These are phyloP conservation scores for Flaveria robusta DNA, from an alignment of 129 eudicot genomes.

Conservation along the genomic window DNA sequence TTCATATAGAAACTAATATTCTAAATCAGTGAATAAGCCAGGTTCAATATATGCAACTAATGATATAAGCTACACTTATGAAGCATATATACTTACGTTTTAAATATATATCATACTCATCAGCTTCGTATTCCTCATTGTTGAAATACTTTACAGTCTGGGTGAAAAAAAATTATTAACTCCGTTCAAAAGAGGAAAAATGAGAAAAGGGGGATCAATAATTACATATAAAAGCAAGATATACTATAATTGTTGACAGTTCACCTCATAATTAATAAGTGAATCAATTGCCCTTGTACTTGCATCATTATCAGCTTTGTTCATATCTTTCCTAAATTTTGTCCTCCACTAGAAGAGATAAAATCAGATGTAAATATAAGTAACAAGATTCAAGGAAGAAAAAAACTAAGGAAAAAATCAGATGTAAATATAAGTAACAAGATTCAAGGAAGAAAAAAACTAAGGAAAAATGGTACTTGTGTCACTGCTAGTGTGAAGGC, in stretches of 20 bases:
- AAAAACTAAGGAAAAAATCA: neutral
- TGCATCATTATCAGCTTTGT: constrained; percentile 96
- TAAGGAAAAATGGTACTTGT: constrained; percentile 52
- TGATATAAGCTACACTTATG: neutral
- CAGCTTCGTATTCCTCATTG: constrained; percentile 81
- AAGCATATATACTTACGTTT: constrained; percentile 58
- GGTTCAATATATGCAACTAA: neutral
- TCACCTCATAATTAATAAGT: constrained; percentile 89
- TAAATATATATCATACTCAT: constrained; percentile 77
- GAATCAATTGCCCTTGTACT: constrained; percentile 95
- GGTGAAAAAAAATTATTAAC: constrained; percentile 9
- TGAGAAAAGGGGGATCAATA: constrained; percentile 6
- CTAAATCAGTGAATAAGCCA: constrained; percentile 2
- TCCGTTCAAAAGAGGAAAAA: constrained; percentile 18
- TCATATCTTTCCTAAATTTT: constrained; percentile 91
- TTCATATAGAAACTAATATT: neutral
- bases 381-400: constrained; percentile 6
- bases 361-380: constrained; percentile 8
- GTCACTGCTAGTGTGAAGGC: constrained; percentile 84
- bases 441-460: neutral
- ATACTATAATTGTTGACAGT: constrained; percentile 21
- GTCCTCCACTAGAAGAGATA: constrained; percentile 80
- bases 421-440: constrained; percentile 15
- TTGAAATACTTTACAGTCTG: constrained; percentile 98
- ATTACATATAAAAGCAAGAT: constrained; percentile 1